Conservation (phyloP, 352 stramenopile species). For the Globisporangium barbulae region DNA sequence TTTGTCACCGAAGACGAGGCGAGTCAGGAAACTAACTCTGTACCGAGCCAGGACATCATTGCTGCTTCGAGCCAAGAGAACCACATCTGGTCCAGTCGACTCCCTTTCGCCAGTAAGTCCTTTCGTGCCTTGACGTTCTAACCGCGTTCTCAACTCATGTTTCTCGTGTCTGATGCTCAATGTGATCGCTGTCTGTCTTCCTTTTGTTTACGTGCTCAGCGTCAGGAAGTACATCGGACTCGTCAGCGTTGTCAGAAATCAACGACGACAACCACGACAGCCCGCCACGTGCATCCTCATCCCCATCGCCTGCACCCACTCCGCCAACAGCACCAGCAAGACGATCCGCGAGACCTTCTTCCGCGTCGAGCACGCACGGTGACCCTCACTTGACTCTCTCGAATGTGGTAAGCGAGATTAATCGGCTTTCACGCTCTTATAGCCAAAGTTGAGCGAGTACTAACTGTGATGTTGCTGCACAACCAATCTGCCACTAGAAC, state of each 20-base stretch:
- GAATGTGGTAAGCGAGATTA: background rate
- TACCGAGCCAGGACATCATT: slow-evolving; percentile 10
- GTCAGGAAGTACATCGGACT: slow-evolving; percentile 2
- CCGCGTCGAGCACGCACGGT: background rate
- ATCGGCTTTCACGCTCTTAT: background rate
- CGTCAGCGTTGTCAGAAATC: slow-evolving; percentile 7
- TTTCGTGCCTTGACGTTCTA: background rate
- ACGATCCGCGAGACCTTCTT: background rate
- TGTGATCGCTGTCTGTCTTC: slow-evolving; percentile 2
- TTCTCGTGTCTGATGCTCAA: background rate
- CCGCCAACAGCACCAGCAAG: background rate
- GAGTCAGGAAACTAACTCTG: background rate
- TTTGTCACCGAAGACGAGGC: slow-evolving; percentile 4
- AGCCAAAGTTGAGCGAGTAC: background rate
- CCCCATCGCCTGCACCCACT: background rate
- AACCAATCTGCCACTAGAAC: background rate
- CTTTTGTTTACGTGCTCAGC: slow-evolving; percentile 6
- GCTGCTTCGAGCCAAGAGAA: slow-evolving; percentile 16
- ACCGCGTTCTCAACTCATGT: background rate
- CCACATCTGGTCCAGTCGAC: slow-evolving; percentile 26
- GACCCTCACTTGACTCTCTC: background rate
- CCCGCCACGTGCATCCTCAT: background rate
- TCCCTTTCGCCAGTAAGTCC: slow-evolving; percentile 25
- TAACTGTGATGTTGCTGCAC: too few relatives aligned
- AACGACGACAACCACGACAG: slow-evolving; percentile 7